These are phyloP conservation scores for Paratinospora sagittata DNA, from an alignment of 164 flowering plant genomes.

Conservation along the genomic window DNA sequence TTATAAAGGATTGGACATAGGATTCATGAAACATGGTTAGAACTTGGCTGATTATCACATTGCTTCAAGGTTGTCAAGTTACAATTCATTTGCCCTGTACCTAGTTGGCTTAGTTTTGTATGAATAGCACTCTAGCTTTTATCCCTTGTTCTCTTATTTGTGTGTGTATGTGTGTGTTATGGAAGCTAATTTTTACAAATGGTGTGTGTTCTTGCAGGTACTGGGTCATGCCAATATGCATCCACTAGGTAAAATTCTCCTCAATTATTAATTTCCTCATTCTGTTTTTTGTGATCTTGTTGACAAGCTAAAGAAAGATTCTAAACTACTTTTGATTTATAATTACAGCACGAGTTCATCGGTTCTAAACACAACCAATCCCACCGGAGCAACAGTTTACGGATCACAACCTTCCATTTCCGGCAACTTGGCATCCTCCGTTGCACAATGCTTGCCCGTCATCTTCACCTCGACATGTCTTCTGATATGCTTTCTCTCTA, in stretches of 20 bases:
- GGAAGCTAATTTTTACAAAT: neutral
- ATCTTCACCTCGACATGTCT: conserved; percentile 19
- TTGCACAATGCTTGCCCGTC: conserved; percentile 6
- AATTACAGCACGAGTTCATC: conserved; percentile 54
- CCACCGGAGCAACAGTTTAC: conserved; percentile 41
- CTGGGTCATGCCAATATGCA: conserved; percentile 47
- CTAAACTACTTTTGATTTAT: neutral
- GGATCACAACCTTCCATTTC: conserved; percentile 45
- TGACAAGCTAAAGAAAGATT: too few species aligned
- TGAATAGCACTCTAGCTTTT: too few species aligned
- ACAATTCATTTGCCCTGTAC: too few species aligned
- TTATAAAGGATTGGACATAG: too few species aligned
- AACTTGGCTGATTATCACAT: too few species aligned
- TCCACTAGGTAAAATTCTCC: conserved; percentile 47
- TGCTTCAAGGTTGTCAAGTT: too few species aligned
- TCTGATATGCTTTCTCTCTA: conserved; percentile 9
- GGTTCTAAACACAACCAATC: conserved; percentile 46
- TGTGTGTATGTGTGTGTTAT: neutral
- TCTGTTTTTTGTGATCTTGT: too few species aligned
- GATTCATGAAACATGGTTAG: too few species aligned
- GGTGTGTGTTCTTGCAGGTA: conserved; percentile 38
- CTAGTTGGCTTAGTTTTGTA: too few species aligned
- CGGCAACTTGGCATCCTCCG: conserved; percentile 18
- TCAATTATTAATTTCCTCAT: too few species aligned
- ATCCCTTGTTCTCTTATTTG: too few species aligned